Base-by-base conservation (phyloP, 1,284 basidiomycete genomes). In the Papiliotrema terrestris region DNA sequence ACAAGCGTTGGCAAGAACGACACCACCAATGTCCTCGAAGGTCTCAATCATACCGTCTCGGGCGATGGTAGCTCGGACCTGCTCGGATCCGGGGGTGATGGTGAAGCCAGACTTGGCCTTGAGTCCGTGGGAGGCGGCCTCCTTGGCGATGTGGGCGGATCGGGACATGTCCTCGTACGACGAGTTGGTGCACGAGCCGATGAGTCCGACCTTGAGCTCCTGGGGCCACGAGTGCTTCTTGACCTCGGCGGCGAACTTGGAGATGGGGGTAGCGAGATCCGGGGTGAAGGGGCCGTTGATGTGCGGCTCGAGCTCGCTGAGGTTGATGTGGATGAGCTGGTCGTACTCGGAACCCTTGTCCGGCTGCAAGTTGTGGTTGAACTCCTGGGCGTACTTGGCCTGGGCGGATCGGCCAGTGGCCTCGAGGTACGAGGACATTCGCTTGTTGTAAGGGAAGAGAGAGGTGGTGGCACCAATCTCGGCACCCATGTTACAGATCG, bases 161-260 rank as follows among this genome's bases (percentile, higher is more conserved):
- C 96, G 92, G 48, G 91, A 90, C 95, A 98, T 98, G 81, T 99
- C 96, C 81, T 98, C 96, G 78, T 99, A 99, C 29, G 96, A 98
- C 49, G 95, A 98, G 86, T 99, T 98, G 78, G 96, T 98, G 88
- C 95, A 99, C 50, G 96, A 98, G 57, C 96, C 95, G 75, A 98
- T 98, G 57, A 98, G 86, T 60, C 86, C 91, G 69, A 98, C 96
- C 82, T 91, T 94, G 81, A 99, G 87, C 77, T 98, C 95, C 60
- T 86, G 81, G 47, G 95, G 95, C 95, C 96, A 98, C 77, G 84
- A 83, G 82, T 98, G 96, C 82, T 92, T 87, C 84, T 91, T 91
- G 68, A 91, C 92, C 68, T 86, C 91, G 52, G 83, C 80, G 60
- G 89, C 89, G 75, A 98, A 97, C 82, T 95, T 89, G 77, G 95